Base-by-base conservation (phyloP, 169 alveolate species). In the Eimeria brunetti region DNA sequence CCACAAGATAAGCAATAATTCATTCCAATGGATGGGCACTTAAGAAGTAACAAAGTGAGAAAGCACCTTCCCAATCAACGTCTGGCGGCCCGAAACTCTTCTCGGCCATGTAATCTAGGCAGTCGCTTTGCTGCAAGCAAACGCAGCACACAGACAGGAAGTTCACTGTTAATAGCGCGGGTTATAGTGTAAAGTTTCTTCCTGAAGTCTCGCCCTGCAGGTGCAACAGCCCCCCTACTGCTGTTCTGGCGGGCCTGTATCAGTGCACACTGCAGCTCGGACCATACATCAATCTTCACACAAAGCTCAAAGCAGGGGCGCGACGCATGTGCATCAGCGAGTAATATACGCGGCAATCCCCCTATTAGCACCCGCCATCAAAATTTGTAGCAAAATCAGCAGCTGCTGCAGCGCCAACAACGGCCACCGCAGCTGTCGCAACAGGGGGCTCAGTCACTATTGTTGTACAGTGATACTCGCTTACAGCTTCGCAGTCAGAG, bases 41-140 rank as follows among this genome's bases (percentile, higher is more conserved):
- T 38, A 33, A 11, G 2, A 33, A 18, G n/a, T 9, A 69, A 11
- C 33, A 18, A 14, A 36, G 5, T 6, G 6, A 71, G 51, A 22
- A 49, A 30, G 44, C 80, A 85, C 92, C 92, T 85, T 85, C 92
- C 92, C 92, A 85, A 83, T 85, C 92, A 2, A 85, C 92, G 41
- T 85, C 92, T 12, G 92, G 92, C 62, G 80, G 92, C 49, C 51
- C 75, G 58, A 49, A 69, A 44, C 58, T 33, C 75, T 36, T 41
- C 6, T 85, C 92, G 5, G 92, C 16, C 60, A 85, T 7, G 67
- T 85, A 85, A 33, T 85, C 92, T 9, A 85, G 92, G 92, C 81
- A 85, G 51, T 85, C 92, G 58, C 92, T 85, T 62, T 62, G 78
- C 92, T 85, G 92, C n/a, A 30, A 38, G 81, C 53, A 71, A 30